phyloP scores from a whole-genome alignment of 129 eudicot species.

The Centrapalus pauciflorus region DNA sequence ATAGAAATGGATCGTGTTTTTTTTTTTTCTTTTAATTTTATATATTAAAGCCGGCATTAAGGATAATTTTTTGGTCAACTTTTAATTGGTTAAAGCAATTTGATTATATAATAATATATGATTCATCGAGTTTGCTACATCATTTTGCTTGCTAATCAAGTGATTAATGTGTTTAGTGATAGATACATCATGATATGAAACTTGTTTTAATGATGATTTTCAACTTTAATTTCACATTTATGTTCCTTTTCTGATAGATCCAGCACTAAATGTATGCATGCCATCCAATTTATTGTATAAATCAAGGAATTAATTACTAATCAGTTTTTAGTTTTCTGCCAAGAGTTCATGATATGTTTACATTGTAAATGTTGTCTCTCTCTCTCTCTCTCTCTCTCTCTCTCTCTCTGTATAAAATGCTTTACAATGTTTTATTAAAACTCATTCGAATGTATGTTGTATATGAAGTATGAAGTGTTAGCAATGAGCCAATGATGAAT shows the following conservation, averaged over 20 bases:
- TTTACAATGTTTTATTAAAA: background rate
- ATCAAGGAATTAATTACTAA: conserved; percentile 9
- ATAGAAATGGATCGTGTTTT: conserved; percentile 14
- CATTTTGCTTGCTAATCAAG: conserved; percentile 16
- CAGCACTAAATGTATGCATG: conserved; percentile 23
- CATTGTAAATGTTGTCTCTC: background rate
- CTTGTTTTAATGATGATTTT: conserved; percentile 1
- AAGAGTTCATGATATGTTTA: background rate
- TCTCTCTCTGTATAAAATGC: background rate
- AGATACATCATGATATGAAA: conserved; percentile 15
- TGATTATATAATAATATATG: background rate
- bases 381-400: no score
- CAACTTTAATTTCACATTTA: conserved; percentile 21
- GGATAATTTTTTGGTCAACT: conserved; percentile 24
- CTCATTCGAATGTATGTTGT: no score
- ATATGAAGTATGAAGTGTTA: background rate
- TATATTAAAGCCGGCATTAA: conserved; percentile 15
- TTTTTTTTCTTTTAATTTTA: no score
- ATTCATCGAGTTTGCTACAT: conserved; percentile 7
- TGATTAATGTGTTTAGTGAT: conserved; percentile 22
- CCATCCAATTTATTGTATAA: conserved; percentile 6
- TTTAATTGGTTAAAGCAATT: conserved; percentile 13
- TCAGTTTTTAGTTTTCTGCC: background rate
- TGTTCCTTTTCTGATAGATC: conserved; percentile 23
- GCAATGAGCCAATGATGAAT: background rate